Conservation (phyloP, 371 early-diverging fungal genomes). For the Capniomyces stellatus region DNA sequence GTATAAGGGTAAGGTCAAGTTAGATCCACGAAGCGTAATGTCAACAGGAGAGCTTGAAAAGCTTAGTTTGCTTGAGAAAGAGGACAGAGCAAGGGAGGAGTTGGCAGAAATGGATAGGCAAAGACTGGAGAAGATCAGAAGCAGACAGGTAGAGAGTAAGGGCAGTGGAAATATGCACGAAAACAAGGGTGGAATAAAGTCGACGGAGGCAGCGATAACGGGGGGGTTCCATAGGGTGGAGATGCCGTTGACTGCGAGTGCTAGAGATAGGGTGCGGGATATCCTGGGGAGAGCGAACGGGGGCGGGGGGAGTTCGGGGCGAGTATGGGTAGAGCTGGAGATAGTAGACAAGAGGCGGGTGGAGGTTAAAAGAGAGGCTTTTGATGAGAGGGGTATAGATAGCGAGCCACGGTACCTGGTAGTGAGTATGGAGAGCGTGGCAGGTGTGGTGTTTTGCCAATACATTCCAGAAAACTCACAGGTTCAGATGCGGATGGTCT, state of each 20-base stretch:
- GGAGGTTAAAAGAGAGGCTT: background rate
- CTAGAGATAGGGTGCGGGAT: constrained; percentile 4
- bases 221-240: constrained; percentile 23
- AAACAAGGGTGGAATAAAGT: constrained; percentile 11
- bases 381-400: background rate
- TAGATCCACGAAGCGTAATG: constrained; percentile 25
- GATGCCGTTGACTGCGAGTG: constrained; percentile 14
- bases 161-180: constrained; percentile 12
- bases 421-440: no score
- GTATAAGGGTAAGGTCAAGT: no score
- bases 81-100: constrained; percentile 21
- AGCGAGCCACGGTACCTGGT: background rate
- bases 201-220: constrained; percentile 17
- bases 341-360: background rate
- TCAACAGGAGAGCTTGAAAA: constrained; percentile 19
- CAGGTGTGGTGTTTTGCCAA: constrained; percentile 16
- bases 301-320: background rate
- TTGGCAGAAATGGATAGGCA: constrained; percentile 14
- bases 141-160: constrained; percentile 1
- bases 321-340: constrained; percentile 2
- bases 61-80: constrained; percentile 17
- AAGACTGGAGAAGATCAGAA: constrained; percentile 7
- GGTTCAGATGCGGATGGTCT: constrained; percentile 24
- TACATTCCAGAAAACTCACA: constrained; percentile 17
- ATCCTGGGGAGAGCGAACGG: background rate